Evolutionary conservation across 371 early-diverging fungal genomes (phyloP).

Genomic region (Batkoa obscura): DNA sequence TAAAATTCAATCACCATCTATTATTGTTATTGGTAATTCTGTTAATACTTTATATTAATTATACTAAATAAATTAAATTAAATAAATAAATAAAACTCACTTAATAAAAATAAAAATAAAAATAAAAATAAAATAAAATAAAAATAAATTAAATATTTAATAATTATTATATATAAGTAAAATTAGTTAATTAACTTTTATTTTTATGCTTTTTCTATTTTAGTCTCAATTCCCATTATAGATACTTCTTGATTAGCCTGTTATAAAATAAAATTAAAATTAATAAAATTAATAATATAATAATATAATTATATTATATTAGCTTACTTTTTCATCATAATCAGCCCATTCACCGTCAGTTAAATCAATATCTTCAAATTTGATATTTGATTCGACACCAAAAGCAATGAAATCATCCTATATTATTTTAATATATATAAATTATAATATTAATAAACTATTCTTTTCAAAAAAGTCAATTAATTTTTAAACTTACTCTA

Average conservation of each 20-base stretch:
- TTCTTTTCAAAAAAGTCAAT: too few relatives aligned
- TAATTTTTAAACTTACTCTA: slow-evolving; percentile 26
- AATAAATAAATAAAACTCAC: too few relatives aligned
- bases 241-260: slow-evolving; percentile 9
- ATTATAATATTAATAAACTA: background rate
- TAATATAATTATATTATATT: background rate
- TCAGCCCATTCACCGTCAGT: slow-evolving; percentile 74
- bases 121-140: too few relatives aligned
- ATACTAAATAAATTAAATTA: too few relatives aligned
- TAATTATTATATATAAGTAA: too few relatives aligned
- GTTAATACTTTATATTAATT: too few relatives aligned
- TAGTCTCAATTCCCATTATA: slow-evolving; percentile 9
- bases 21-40: too few relatives aligned
- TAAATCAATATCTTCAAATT: slow-evolving; percentile 64
- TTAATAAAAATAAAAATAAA: too few relatives aligned
- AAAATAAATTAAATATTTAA: too few relatives aligned
- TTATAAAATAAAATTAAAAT: background rate
- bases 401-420: slow-evolving; percentile 50
- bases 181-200: too few relatives aligned
- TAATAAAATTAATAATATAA: background rate
- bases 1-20: too few relatives aligned
- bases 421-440: background rate
- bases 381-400: slow-evolving; percentile 46
- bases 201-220: slow-evolving; percentile 8
- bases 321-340: slow-evolving; percentile 59